Evolutionary conservation across 768 basidiomycete genomes (phyloP).

Genomic region (Xerocomus potaroensis): DNA sequence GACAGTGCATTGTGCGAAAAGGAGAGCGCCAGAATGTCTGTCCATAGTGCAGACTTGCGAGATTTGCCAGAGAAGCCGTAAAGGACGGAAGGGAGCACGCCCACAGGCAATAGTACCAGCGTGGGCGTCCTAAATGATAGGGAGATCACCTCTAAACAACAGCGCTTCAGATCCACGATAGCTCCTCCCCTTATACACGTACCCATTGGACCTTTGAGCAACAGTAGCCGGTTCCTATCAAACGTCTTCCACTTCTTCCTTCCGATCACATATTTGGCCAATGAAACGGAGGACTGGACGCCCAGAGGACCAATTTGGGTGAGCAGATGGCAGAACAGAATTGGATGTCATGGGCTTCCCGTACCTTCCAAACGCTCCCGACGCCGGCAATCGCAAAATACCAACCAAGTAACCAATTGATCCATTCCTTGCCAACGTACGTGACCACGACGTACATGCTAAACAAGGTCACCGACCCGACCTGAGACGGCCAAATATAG

Average conservation of each 20-base stretch:
- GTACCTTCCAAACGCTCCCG: conserved; percentile 63
- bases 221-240: conserved; percentile 39
- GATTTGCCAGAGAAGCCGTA: conserved; percentile 46
- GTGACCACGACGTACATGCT: conserved; percentile 68
- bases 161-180: conserved; percentile 6
- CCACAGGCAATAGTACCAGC: conserved; percentile 51
- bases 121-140: conserved; percentile 58
- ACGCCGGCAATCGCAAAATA: conserved; percentile 67
- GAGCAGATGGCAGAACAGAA: background rate
- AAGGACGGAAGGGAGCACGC: conserved; percentile 58
- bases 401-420: conserved; percentile 76
- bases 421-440: conserved; percentile 75
- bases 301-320: background rate
- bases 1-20: conserved; percentile 79
- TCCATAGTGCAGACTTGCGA: conserved; percentile 65
- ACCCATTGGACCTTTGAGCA: conserved; percentile 50
- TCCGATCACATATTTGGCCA: conserved; percentile 49
- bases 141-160: conserved; percentile 30
- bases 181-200: conserved; percentile 12
- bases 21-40: conserved; percentile 71
- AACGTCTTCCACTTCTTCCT: conserved; percentile 54
- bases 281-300: conserved; percentile 46
- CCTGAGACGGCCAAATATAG: conserved; percentile 32
- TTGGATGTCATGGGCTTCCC: background rate
- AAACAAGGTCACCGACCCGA: conserved; percentile 67